Base-by-base conservation (phyloP, 495 filamentous ascomycete genomes). In the Daldinia concentrica region DNA sequence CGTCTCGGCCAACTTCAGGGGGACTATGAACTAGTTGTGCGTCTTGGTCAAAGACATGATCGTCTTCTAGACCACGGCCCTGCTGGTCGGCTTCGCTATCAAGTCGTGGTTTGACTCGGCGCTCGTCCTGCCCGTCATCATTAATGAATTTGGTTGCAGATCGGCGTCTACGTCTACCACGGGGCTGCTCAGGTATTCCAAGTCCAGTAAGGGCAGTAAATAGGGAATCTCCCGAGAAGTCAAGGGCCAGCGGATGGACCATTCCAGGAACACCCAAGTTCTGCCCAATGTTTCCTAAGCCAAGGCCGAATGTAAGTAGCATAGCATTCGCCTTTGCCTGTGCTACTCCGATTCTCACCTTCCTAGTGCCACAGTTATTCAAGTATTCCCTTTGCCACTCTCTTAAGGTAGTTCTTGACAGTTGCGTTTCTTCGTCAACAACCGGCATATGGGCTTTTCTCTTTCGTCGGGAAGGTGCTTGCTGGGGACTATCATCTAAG, bases 341-440 rank as follows among this genome's bases (percentile, higher is more conserved):
- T 6, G 70, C 60, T 14, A 64, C 45, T 0, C 74, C 72, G 12
- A 62, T 64, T 17, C 50, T 14, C n/a, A 59, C 61, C 45, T 68
- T 57, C 37, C 66, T 52, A 5, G 79, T 76, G 26, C 78, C 81
- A 34, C 73, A 76, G 51, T 87, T 87, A 1, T 73, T 58, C 36
- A 87, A 54, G 60, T 93, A 94, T 30, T 89, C 77, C 0, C 82
- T 72, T 60, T 86, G 85, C 88, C 89, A 90, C n/a, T 80, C 68
- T 9, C 82, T 85, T 15, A 93, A 74, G 12, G 86, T 84, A 9
- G 75, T 73, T 63, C 87, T 88, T 54, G 84, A 83, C 24, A 93
- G 71, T 27, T 86, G 78, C 1, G 80, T 84, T 19, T 75, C 74
- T 9, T 74, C 68, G 64, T 88, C 88, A 2, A 78, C 73, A 22